Evolutionary conservation across 495 filamentous ascomycete species (phyloP), one percentile per base, ranked within the genome.

Genomic region (Aspergillus wentii): DNA sequence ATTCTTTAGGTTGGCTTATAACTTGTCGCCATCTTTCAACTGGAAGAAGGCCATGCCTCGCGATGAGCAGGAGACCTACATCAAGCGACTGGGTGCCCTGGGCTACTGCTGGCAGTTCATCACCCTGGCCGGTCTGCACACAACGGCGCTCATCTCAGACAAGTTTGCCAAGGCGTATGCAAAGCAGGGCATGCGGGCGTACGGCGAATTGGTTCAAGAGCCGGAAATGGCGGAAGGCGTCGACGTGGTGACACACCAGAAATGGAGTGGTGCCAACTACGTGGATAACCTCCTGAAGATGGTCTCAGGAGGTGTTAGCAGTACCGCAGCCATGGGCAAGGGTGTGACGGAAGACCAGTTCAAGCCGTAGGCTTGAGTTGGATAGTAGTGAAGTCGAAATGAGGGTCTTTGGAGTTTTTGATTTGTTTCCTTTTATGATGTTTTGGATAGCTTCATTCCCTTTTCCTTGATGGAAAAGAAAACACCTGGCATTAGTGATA

Each of bases 91-190:
- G 26, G 88, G 80, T 38, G 61, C 66, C 28, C 79, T 98, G 20
- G 92, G 92, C 32, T 98, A 96, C 78, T 94, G 85, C 75, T 97
- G 92, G 92, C 92, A 98, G 65, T 98, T 98, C 79, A 97, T 98
- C 72, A 98, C 94, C 20, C 80, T 98, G 22, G 92, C 90, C n/a
- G 94, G 92, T 42, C 75, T 97, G 50, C 94, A 97, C 73, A 94
- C 86, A 19, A 95, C 87, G 4, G 92, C 92, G 15, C 76, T 98
- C 17, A 94, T 94, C 64, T 79, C 78, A 29, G 80, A 96, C 61
- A 76, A 81, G 34, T 98, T 98, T 64, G 80, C 88, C 35, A 79
- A 80, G 61, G 88, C 89, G 17, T 97, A 85, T 55, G 64, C 78
- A 9, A 64, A 79, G 57, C 69, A 82, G 35, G 94, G 92, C 36